Evolutionary conservation across 2,329 filamentous ascomycete genomes (phyloP).

Genomic region (Chaetothyriales sp.): DNA sequence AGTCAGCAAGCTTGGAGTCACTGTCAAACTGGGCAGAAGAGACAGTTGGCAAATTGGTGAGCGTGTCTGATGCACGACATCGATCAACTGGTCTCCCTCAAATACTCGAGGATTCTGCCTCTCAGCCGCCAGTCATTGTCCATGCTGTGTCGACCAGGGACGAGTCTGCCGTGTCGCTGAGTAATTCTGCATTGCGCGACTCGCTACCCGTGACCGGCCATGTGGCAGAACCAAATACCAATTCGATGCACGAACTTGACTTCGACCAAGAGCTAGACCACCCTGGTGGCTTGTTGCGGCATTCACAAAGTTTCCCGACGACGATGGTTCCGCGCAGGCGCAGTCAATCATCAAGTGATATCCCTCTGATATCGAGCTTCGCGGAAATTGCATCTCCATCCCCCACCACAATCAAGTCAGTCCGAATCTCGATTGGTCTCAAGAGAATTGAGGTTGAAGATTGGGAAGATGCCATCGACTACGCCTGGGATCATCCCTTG

Average conservation of each 20-base stretch:
- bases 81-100: background rate
- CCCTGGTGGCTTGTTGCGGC: background rate
- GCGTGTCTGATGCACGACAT: background rate
- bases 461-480: constrained; percentile 17
- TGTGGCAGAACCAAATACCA: background rate
- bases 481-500: constrained; percentile 15
- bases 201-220: background rate
- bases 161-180: constrained; percentile 12
- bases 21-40: background rate
- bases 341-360: background rate
- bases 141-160: constrained; percentile 17
- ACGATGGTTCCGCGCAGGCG: background rate
- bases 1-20: background rate
- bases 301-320: background rate
- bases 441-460: constrained; percentile 11
- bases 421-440: constrained; percentile 9
- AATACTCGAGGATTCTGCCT: constrained; percentile 10
- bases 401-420: background rate
- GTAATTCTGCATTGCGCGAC: constrained; percentile 9
- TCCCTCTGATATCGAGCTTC: background rate
- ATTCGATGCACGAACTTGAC: background rate
- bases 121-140: constrained; percentile 8
- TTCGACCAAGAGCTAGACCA: background rate
- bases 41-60: background rate
- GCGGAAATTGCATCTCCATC: background rate